Conservation (phyloP, 257 asterid species). For the Marsdenia floribunda region DNA sequence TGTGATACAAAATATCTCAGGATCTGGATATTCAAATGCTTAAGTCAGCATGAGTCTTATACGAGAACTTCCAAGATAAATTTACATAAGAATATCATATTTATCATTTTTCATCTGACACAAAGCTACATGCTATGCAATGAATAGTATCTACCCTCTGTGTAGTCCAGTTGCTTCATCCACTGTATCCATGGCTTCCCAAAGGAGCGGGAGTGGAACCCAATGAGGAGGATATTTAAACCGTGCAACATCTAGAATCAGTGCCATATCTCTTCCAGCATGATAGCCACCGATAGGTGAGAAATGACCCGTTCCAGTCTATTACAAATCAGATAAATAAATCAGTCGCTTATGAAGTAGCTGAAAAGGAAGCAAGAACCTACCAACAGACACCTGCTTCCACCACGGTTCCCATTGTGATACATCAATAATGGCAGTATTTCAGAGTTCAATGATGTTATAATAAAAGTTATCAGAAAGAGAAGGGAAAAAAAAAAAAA, state of each 20-base stretch:
- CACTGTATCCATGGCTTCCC: conserved; percentile 96
- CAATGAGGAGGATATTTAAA: conserved; percentile 99
- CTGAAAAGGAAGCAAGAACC: conserved; percentile 4
- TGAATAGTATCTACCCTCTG: conserved; percentile 58
- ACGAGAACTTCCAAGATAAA: conserved; percentile 2
- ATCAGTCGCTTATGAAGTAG: neutral
- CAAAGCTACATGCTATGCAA: neutral
- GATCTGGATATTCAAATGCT: neutral
- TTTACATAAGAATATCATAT: neutral
- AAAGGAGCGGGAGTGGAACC: conserved; percentile 92
- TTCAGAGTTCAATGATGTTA: neutral
- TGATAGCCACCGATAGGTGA: conserved; percentile 99
- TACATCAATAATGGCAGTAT: neutral
- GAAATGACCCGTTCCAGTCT: conserved; percentile 99
- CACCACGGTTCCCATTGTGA: neutral
- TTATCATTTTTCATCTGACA: neutral
- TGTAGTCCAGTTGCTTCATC: conserved; percentile 85
- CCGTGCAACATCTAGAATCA: conserved; percentile 97
- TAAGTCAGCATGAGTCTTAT: neutral
- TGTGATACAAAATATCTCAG: neutral
- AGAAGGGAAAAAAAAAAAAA: too few species aligned
- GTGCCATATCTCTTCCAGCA: conserved; percentile 91
- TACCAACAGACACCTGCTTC: neutral
- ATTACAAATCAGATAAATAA: conserved; percentile 12
- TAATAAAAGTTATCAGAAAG: neutral